Percentiles rank a stretch among this genome's conserved stretches.
These are phyloP conservation scores for Phytophthora pistaciae DNA, from an alignment of 352 stramenopile genomes.

Conservation along the genomic window DNA sequence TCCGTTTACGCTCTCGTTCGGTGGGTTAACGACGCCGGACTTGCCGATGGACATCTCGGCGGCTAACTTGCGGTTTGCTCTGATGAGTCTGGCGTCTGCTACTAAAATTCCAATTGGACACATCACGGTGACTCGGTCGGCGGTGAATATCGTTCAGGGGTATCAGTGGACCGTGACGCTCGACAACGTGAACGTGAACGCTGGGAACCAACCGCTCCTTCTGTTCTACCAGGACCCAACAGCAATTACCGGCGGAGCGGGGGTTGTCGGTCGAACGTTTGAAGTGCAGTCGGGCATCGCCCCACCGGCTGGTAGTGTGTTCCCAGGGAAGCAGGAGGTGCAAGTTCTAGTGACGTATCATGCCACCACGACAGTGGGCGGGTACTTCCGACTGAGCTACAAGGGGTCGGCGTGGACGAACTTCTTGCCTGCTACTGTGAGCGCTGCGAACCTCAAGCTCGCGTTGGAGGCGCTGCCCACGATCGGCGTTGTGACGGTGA, in stretches of 20 bases:
- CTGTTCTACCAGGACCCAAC: constrained; percentile 40
- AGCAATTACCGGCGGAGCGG: constrained; percentile 40
- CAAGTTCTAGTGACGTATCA: constrained; percentile 79
- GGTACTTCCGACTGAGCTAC: constrained; percentile 82
- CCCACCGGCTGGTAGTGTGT: constrained; percentile 39
- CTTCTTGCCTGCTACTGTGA: constrained; percentile 55
- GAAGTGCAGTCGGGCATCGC: constrained; percentile 58
- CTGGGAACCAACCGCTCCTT: constrained; percentile 71
- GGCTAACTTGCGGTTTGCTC: constrained; percentile 83
- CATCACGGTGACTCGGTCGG: constrained; percentile 70
- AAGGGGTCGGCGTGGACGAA: constrained; percentile 81
- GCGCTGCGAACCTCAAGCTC: constrained; percentile 56
- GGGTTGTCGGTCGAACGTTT: constrained; percentile 54
- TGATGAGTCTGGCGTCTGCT: constrained; percentile 88
- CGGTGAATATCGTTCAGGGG: constrained; percentile 62
- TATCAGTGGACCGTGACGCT: constrained; percentile 88
- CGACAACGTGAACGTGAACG: constrained; percentile 41
- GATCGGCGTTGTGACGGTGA: constrained; percentile 69
- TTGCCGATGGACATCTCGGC: constrained; percentile 77
- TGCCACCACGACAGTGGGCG: constrained; percentile 39
- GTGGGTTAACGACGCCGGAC: constrained; percentile 65
- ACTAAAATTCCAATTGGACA: constrained; percentile 36
- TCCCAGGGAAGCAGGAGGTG: constrained; percentile 73
- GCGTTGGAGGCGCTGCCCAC: constrained; percentile 73
- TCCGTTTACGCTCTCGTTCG: constrained; percentile 81